Evolutionary conservation across 768 basidiomycete species (phyloP).

Genomic region (Leccinum boreale): DNA sequence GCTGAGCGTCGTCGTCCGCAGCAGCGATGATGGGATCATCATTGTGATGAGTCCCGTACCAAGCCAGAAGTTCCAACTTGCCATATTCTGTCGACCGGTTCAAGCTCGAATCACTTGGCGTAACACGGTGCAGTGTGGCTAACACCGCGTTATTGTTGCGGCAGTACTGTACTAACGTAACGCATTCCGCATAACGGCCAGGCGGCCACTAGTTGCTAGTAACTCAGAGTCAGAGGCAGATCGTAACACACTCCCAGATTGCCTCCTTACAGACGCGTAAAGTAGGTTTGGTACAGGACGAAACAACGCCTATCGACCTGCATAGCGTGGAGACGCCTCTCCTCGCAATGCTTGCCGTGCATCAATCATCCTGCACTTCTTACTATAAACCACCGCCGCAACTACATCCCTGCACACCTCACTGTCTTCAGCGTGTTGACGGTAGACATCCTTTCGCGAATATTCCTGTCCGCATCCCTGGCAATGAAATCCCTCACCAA

Average conservation of each 20-base stretch:
- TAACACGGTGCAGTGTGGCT: too few relatives aligned
- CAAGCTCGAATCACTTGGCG: too few relatives aligned
- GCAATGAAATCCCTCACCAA: conserved; percentile 7
- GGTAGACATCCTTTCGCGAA: conserved; percentile 8
- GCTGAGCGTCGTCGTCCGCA: not conserved
- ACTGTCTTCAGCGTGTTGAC: not conserved
- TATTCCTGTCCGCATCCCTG: not conserved
- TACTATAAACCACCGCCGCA: not conserved
- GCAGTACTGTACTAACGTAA: too few relatives aligned
- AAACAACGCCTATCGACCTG: not conserved
- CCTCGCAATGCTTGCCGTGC: not conserved
- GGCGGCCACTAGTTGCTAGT: too few relatives aligned
- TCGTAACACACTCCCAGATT: too few relatives aligned
- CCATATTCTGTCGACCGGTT: too few relatives aligned
- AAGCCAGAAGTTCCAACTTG: not conserved
- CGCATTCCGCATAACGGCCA: too few relatives aligned
- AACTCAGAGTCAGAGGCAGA: too few relatives aligned
- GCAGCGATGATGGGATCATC: not conserved
- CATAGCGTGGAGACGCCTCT: not conserved
- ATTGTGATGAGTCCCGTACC: not conserved
- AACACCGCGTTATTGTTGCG: too few relatives aligned
- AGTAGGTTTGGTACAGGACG: not conserved
- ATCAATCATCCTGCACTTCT: not conserved
- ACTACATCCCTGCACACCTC: not conserved
- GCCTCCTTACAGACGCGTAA: not conserved